phyloP scores from a whole-genome alignment of 768 basidiomycete species.

The Rhodocollybia butyracea region DNA sequence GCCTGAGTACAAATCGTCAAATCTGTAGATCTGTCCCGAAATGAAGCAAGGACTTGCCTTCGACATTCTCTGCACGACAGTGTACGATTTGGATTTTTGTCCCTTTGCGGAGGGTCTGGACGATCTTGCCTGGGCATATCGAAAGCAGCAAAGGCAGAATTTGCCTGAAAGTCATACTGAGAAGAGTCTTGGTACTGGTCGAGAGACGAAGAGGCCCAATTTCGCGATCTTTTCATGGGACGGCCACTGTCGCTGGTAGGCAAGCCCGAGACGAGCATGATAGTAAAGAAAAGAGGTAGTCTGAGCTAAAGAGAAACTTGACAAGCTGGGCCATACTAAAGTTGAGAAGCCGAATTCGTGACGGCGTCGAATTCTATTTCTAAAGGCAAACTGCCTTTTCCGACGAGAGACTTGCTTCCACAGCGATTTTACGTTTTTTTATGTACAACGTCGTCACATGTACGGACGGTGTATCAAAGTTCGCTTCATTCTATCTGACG shows the following conservation, averaged over 20 bases:
- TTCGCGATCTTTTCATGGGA: conserved; percentile 6
- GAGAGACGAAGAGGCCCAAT: not conserved
- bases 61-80: conserved; percentile 53
- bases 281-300: conserved; percentile 1
- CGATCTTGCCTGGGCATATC: conserved; percentile 1
- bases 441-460: conserved; percentile 3
- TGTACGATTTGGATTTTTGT: conserved; percentile 43
- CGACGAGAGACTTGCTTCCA: not conserved
- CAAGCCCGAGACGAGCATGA: conserved; percentile 5
- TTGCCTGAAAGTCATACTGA: not conserved
- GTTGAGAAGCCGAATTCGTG: conserved; percentile 9
- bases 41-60: conserved; percentile 22
- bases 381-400: conserved; percentile 3
- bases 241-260: not conserved
- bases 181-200: conserved; percentile 3
- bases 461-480: not conserved
- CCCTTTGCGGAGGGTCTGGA: conserved; percentile 12
- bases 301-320: conserved; percentile 4
- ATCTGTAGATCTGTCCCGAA: not conserved
- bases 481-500: not conserved
- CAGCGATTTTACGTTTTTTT: conserved; percentile 1
- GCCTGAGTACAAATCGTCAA: conserved; percentile 21
- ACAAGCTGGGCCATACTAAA: conserved; percentile 2
- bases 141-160: not conserved
- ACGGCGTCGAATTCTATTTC: conserved; percentile 4